These are phyloP conservation scores for Beauveria asiatica DNA, from an alignment of 2,329 filamentous ascomycete genomes.

Conservation along the genomic window DNA sequence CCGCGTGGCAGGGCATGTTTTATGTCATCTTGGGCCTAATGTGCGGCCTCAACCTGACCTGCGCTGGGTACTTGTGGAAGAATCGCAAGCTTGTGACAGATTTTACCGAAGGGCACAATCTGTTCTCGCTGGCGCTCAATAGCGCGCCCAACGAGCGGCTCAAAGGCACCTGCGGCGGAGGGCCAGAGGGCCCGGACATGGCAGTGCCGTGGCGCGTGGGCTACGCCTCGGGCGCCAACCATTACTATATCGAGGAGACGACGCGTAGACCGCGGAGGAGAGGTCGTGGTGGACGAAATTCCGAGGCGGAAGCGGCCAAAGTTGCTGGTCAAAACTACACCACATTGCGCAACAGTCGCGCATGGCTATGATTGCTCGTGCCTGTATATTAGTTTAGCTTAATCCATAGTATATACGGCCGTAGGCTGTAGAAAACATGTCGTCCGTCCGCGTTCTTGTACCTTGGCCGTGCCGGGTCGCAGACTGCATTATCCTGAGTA, in stretches of 20 bases:
- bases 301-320: background rate
- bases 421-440: background rate
- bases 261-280: too few relatives aligned
- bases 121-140: slow-evolving; percentile 66
- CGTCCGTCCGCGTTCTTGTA: too few relatives aligned
- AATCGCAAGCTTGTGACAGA: slow-evolving; percentile 59
- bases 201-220: slow-evolving; percentile 34
- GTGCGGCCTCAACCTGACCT: slow-evolving; percentile 58
- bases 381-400: background rate
- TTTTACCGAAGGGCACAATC: slow-evolving; percentile 68
- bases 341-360: too few relatives aligned
- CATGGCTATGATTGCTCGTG: too few relatives aligned
- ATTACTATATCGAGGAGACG: slow-evolving; percentile 36
- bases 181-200: slow-evolving; percentile 27
- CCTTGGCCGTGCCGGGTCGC: too few relatives aligned
- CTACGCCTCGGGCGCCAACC: slow-evolving; percentile 29
- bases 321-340: background rate
- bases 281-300: too few relatives aligned
- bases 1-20: slow-evolving; percentile 56
- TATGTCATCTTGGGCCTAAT: slow-evolving; percentile 57
- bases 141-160: slow-evolving; percentile 30
- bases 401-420: background rate
- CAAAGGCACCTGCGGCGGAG: slow-evolving; percentile 30
- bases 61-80: slow-evolving; percentile 51
- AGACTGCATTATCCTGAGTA: too few relatives aligned